These are phyloP conservation scores for Antrodiella citrinella DNA, from an alignment of 768 basidiomycete species.

Conservation along the genomic window DNA sequence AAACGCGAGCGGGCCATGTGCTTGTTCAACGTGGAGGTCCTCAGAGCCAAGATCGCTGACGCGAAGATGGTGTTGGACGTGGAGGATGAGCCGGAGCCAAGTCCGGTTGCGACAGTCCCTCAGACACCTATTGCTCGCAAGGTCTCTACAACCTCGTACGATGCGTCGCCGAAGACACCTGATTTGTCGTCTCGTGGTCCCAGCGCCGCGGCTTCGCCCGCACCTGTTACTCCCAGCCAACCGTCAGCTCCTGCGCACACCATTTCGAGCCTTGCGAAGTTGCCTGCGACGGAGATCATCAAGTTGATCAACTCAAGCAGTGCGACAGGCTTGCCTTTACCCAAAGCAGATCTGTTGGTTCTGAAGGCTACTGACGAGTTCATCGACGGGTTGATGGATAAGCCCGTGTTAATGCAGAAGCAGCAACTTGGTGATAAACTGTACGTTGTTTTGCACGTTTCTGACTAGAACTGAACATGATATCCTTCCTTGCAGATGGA, in stretches of 20 bases:
- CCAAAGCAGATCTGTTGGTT: slow-evolving; percentile 64
- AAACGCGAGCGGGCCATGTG: slow-evolving; percentile 89
- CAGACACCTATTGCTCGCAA: slow-evolving; percentile 63
- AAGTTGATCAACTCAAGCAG: slow-evolving; percentile 41
- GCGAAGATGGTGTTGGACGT: slow-evolving; percentile 78
- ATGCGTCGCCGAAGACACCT: slow-evolving; percentile 61
- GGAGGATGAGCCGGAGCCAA: slow-evolving; percentile 38
- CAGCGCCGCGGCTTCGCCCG: slow-evolving; percentile 62
- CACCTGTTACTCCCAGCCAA: slow-evolving; percentile 52
- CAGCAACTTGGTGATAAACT: slow-evolving; percentile 18
- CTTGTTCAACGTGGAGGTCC: slow-evolving; percentile 77
- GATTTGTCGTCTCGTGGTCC: slow-evolving; percentile 69
- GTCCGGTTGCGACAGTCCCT: slow-evolving; percentile 29
- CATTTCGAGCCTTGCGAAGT: slow-evolving; percentile 57
- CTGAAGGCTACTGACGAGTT: slow-evolving; percentile 67
- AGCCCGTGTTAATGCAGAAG: slow-evolving; percentile 44
- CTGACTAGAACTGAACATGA: not conserved
- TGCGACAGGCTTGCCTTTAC: slow-evolving; percentile 47
- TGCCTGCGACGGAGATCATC: slow-evolving; percentile 74
- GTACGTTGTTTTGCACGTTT: slow-evolving; percentile 7
- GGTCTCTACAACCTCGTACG: slow-evolving; percentile 23
- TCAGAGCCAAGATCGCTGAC: slow-evolving; percentile 70
- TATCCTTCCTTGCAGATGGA: slow-evolving; percentile 36
- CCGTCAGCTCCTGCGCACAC: slow-evolving; percentile 38
- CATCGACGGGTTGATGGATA: slow-evolving; percentile 79